Conservation (phyloP, 192 early-diverging fungal species). For the Phlyctochytrium arcticum region DNA sequence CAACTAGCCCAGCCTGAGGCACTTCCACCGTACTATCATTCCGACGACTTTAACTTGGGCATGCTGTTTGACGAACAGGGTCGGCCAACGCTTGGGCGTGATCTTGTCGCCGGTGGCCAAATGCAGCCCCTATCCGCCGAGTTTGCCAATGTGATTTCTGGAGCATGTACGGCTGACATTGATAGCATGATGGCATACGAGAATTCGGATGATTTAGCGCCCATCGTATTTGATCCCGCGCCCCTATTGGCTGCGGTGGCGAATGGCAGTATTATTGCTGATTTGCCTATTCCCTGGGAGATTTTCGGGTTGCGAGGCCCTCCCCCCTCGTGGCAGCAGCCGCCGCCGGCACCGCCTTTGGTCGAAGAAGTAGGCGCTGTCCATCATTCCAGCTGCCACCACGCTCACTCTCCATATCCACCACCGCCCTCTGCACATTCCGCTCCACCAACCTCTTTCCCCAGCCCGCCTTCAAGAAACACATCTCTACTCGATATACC, state of each 20-base stretch:
- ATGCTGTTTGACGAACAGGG: conserved; percentile 6
- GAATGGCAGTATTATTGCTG: conserved; percentile 11
- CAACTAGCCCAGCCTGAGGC: neutral
- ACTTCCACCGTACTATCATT: neutral
- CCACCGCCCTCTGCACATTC: too few relatives aligned
- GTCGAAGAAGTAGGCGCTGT: too few relatives aligned
- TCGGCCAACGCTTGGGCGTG: neutral
- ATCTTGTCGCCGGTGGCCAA: neutral
- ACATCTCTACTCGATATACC: too few relatives aligned
- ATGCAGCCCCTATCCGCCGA: neutral
- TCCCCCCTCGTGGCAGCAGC: neutral
- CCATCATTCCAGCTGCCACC: neutral
- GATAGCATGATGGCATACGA: too few relatives aligned
- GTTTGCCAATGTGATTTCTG: conserved; percentile 2
- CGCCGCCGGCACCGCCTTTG: too few relatives aligned
- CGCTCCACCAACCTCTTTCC: neutral
- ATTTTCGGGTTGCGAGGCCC: conserved; percentile 13
- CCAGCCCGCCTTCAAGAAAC: neutral
- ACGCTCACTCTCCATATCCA: too few relatives aligned
- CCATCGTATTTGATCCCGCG: conserved; percentile 21
- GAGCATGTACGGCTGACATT: too few relatives aligned
- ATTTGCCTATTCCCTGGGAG: conserved; percentile 22
- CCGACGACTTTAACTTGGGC: neutral
- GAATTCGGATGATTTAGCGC: neutral
- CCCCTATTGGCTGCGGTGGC: conserved; percentile 13